Percentiles rank a stretch among this genome's conserved stretches.
These are phyloP conservation scores for Nitzschia sp. DNA, from an alignment of 108 stramenopile species.

Conservation along the genomic window DNA sequence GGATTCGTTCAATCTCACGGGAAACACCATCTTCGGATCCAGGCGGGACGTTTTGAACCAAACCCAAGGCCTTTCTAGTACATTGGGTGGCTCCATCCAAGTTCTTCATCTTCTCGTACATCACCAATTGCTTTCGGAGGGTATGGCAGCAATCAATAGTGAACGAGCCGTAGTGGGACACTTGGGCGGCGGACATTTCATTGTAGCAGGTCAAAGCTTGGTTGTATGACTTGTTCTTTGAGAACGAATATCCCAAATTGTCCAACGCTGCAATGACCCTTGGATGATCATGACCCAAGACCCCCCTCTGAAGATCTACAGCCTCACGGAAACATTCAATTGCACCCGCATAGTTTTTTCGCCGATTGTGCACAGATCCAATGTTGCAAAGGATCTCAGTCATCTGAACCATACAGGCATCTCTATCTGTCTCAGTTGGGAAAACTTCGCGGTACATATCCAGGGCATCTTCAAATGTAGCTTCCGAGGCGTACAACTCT, in stretches of 20 bases:
- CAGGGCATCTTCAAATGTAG: constrained; percentile 50
- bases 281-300: constrained; percentile 46
- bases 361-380: constrained; percentile 46
- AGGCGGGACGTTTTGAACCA: background rate
- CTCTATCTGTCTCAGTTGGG: constrained; percentile 20
- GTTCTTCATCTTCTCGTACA: constrained; percentile 42
- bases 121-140: constrained; percentile 37
- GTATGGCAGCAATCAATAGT: constrained; percentile 40
- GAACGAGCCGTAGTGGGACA: constrained; percentile 39
- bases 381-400: constrained; percentile 52
- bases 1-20: constrained; percentile 13
- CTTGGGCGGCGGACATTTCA: constrained; percentile 44
- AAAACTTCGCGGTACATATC: constrained; percentile 40
- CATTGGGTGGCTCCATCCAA: constrained; percentile 28
- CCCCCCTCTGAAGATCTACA: constrained; percentile 40
- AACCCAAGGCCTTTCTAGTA: constrained; percentile 13
- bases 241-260: constrained; percentile 53
- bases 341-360: constrained; percentile 41
- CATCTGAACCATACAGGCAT: constrained; percentile 37
- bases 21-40: background rate
- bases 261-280: constrained; percentile 47
- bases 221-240: constrained; percentile 46
- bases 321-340: constrained; percentile 44
- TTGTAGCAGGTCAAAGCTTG: constrained; percentile 43
- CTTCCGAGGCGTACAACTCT: constrained; percentile 44